Conservation (phyloP, 2,329 filamentous ascomycete genomes). For the Penicillium corylophilum region DNA sequence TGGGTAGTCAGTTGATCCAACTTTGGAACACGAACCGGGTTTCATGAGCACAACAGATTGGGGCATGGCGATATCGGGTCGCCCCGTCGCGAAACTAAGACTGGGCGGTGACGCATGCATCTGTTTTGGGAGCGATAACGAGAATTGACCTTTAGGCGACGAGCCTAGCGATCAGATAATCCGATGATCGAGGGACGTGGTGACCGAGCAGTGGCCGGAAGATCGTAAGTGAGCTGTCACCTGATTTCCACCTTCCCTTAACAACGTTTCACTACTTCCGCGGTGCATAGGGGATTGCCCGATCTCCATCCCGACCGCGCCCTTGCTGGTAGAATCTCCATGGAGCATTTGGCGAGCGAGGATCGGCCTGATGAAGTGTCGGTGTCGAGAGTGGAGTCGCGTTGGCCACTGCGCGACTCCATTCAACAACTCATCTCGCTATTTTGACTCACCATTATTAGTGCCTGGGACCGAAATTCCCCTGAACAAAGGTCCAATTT, state of each 20-base stretch:
- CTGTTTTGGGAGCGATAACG: constrained; percentile 11
- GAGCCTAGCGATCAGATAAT: constrained; percentile 5
- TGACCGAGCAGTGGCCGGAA: constrained; percentile 8
- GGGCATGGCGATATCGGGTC: constrained; percentile 8
- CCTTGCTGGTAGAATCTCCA: constrained; percentile 9
- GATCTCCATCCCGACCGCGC: constrained; percentile 17
- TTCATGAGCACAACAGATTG: constrained; percentile 8
- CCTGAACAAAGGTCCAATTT: not conserved
- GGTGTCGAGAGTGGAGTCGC: constrained; percentile 26
- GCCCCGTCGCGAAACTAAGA: constrained; percentile 8
- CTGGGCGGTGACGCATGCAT: constrained; percentile 14
- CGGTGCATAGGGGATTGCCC: not conserved
- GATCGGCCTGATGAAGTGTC: constrained; percentile 23
- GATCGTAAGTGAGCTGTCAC: constrained; percentile 13
- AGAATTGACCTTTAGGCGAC: not conserved
- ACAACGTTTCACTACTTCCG: constrained; percentile 9
- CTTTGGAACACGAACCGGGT: constrained; percentile 6
- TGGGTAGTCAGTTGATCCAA: constrained; percentile 13
- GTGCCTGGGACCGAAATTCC: constrained; percentile 2
- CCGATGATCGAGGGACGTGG: constrained; percentile 5
- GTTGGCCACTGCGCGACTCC: constrained; percentile 12
- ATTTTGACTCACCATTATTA: constrained; percentile 1
- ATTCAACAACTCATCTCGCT: constrained; percentile 8
- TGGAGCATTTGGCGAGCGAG: constrained; percentile 5
- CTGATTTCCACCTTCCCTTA: constrained; percentile 7